Evolutionary conservation across 192 early-diverging fungal genomes (phyloP), one percentile per base, ranked within the genome.

Genomic region (Linnemannia exigua): DNA sequence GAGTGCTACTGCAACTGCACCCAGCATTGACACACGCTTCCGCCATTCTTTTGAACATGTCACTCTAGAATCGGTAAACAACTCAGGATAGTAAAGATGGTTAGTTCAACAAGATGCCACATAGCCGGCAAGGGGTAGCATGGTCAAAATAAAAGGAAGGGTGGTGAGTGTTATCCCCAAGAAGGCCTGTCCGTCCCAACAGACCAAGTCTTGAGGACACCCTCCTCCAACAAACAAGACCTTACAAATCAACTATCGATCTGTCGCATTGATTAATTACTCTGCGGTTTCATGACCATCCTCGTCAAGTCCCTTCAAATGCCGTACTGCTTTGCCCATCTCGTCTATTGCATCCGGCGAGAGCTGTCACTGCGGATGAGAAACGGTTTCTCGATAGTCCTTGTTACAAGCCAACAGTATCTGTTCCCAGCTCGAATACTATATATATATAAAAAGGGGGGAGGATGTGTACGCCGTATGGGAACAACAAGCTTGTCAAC

Each of bases 221-320:
- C 58, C n/a, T 80, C 79, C 20, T 74, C 79, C 9, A 80, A 35
- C 79, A 80, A 80, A 35, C 79, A 80, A 74, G 61, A 68, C 79
- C 47, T 73, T 80, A 1, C 58, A 72, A 28, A 80, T 67, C 33
- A 73, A 16, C 14, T 80, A 41, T 31, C 79, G 58, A 15, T 72
- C 61, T 3, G 71, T 73, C 46, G n/a, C 52, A 51, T 81, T 72
- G 14, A 81, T 75, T 67, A 81, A 22, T 16, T 81, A 72, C 1
- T 72, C 79, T 0, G 75, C 72, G 14, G 79, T 81, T 0, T 58
- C 72, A 12, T 63, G 58, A 31, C 58, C 28, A 31, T 25, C 58
- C 0, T 41, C 52, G 2, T 70, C 72, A 1, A 72, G 79, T 0
- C 72, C 72, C 46, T 33, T 50, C 28, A 81, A 25, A 54, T 75